These are phyloP conservation scores for Colletotrichum sansevieriae DNA, from an alignment of 2,329 filamentous ascomycete genomes.

Conservation along the genomic window DNA sequence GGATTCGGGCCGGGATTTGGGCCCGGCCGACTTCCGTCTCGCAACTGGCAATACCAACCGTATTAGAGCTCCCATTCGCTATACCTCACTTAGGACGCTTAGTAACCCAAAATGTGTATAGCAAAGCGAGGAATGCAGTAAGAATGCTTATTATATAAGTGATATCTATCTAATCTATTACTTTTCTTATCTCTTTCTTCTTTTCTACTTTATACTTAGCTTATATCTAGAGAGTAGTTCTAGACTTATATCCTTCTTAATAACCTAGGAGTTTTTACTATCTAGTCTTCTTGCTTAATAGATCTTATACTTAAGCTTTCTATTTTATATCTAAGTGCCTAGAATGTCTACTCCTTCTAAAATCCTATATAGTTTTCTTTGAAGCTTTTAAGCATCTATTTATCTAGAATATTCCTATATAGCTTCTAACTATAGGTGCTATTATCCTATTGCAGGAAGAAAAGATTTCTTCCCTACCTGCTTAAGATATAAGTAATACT, in stretches of 20 bases:
- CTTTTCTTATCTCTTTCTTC: not conserved
- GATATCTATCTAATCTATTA: not conserved
- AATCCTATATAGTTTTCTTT: not conserved
- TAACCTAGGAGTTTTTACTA: not conserved
- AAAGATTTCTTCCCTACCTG: not conserved
- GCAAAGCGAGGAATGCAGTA: not conserved
- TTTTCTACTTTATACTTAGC: not conserved
- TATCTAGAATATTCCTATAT: not conserved
- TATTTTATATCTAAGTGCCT: not conserved
- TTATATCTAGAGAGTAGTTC: not conserved
- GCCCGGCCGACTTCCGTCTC: too few relatives aligned
- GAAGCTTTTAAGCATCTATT: not conserved
- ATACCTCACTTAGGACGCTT: too few relatives aligned
- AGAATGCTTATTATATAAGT: not conserved
- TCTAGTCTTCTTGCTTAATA: not conserved
- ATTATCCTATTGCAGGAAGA: not conserved
- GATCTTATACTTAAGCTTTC: conserved; percentile 4
- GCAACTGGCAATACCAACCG: not conserved
- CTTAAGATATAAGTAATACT: not conserved
- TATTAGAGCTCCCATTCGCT: not conserved
- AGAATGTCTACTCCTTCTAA: not conserved
- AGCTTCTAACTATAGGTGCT: not conserved
- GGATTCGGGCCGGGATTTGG: too few relatives aligned
- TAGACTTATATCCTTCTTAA: not conserved
- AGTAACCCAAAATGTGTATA: too few relatives aligned